A percentile compares a stretch with the other conserved stretches of the same genome.
phyloP scores from a whole-genome alignment of 805 yeast species.

The Yarrowia sp. region DNA sequence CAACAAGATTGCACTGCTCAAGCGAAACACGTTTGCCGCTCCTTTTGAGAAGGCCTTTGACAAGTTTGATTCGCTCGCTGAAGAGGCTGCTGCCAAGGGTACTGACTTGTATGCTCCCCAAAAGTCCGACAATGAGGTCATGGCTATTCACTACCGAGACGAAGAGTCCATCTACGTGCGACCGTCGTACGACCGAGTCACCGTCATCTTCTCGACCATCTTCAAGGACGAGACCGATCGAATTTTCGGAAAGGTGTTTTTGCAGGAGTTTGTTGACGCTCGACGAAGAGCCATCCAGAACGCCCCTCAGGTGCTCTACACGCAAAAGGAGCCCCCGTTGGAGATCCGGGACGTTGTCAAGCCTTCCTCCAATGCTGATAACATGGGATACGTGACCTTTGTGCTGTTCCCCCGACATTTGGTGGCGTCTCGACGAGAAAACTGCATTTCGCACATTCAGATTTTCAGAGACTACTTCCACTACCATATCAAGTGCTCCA shows the following conservation, averaged over 20 bases:
- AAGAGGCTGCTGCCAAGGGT: constrained; percentile 40
- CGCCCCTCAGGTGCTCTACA: constrained; percentile 95
- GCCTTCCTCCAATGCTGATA: constrained; percentile 42
- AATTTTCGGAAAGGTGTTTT: constrained; percentile 41
- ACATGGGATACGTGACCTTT: constrained; percentile 59
- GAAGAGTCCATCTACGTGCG: constrained; percentile 87
- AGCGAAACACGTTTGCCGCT: constrained; percentile 86
- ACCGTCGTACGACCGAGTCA: constrained; percentile 93
- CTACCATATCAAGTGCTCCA: constrained; percentile 96
- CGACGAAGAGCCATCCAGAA: constrained; percentile 93
- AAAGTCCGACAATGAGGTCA: constrained; percentile 52
- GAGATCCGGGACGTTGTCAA: constrained; percentile 56
- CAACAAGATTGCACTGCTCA: constrained; percentile 66
- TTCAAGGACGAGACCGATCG: constrained; percentile 97
- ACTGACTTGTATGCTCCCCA: constrained; percentile 44
- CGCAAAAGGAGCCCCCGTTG: constrained; percentile 88
- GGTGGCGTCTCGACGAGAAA: constrained; percentile 71
- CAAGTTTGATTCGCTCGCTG: constrained; percentile 65
- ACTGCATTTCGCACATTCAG: constrained; percentile 86
- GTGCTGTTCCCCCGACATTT: constrained; percentile 53
- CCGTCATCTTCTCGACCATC: constrained; percentile 90
- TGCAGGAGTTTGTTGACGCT: constrained; percentile 86
- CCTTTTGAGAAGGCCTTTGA: constrained; percentile 86
- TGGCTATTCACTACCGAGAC: constrained; percentile 82
- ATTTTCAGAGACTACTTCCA: constrained; percentile 96